A percentile compares a stretch with the other conserved stretches of the same genome.
Evolutionary conservation across 2,329 filamentous ascomycete species (phyloP).

Genomic region (Celoporthe dispersa): DNA sequence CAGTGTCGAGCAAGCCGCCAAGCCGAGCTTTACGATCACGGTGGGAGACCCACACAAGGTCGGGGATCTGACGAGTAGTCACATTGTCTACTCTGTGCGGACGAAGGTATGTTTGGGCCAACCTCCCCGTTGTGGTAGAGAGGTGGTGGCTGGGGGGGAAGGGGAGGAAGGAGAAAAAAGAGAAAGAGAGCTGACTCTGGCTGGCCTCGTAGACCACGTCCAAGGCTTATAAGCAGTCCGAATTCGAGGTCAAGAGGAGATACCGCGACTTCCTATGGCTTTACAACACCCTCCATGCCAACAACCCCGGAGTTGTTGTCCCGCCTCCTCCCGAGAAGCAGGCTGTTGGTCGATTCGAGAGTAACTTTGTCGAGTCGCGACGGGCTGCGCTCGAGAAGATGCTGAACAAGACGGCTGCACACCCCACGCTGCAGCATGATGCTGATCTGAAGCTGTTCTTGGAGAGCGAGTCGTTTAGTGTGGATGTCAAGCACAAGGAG

Average conservation of each 20-base stretch:
- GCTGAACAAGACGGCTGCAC: slow-evolving; percentile 92
- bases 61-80: slow-evolving; percentile 92
- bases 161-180: neutral
- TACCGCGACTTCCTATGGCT: slow-evolving; percentile 98
- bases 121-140: neutral
- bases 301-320: slow-evolving; percentile 93
- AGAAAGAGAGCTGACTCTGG: slow-evolving; percentile 12
- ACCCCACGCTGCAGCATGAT: slow-evolving; percentile 90
- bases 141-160: neutral
- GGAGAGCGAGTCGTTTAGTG: slow-evolving; percentile 93
- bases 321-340: slow-evolving; percentile 98
- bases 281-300: slow-evolving; percentile 91
- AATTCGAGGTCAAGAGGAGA: slow-evolving; percentile 90
- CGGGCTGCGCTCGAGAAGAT: slow-evolving; percentile 93
- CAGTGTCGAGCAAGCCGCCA: slow-evolving; percentile 89
- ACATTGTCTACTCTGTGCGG: slow-evolving; percentile 95
- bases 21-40: slow-evolving; percentile 86
- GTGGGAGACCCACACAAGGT: slow-evolving; percentile 98
- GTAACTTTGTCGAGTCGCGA: slow-evolving; percentile 92
- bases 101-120: slow-evolving; percentile 69
- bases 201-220: slow-evolving; percentile 74
- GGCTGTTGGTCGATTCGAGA: slow-evolving; percentile 93
- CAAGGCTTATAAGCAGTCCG: slow-evolving; percentile 89
- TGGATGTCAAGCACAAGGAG: slow-evolving; percentile 98
- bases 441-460: slow-evolving; percentile 94